Evolutionary conservation across 1,284 basidiomycete species (phyloP).

Genomic region (Sanguinoderma infundibulare): DNA sequence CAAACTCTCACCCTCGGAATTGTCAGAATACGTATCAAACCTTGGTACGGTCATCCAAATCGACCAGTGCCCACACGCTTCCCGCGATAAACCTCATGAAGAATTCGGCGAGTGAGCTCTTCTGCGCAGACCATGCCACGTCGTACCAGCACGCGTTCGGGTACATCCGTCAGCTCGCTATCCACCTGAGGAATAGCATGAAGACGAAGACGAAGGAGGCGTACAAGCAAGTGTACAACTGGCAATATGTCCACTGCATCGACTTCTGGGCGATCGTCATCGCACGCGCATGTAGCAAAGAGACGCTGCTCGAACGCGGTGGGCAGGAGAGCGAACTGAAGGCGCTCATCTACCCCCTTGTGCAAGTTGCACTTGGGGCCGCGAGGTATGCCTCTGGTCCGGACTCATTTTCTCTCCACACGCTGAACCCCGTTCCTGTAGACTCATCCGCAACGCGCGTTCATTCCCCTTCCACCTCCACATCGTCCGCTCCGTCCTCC

Average conservation of each 20-base stretch:
- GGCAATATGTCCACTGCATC: conserved; percentile 96
- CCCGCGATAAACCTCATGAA: conserved; percentile 98
- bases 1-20: background rate
- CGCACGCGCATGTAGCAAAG: conserved; percentile 75
- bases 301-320: conserved; percentile 54
- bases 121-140: conserved; percentile 73
- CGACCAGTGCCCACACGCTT: conserved; percentile 85
- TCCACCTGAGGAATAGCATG: conserved; percentile 91
- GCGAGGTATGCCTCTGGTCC: conserved; percentile 67
- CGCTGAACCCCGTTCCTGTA: conserved; percentile 35
- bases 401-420: background rate
- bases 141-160: conserved; percentile 97
- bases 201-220: conserved; percentile 89
- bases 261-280: conserved; percentile 97
- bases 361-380: conserved; percentile 93
- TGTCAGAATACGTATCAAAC: conserved; percentile 83
- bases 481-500: conserved; percentile 72
- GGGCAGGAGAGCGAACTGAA: conserved; percentile 79
- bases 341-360: conserved; percentile 92
- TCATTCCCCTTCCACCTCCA: conserved; percentile 86
- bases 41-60: conserved; percentile 82
- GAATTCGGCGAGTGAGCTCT: conserved; percentile 94
- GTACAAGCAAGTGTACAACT: conserved; percentile 95
- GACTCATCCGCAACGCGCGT: conserved; percentile 82
- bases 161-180: conserved; percentile 95